Evolutionary conservation across 139 green algal genomes (phyloP), one percentile per base, ranked within the genome.

Genomic region (Eudorina sp.): DNA sequence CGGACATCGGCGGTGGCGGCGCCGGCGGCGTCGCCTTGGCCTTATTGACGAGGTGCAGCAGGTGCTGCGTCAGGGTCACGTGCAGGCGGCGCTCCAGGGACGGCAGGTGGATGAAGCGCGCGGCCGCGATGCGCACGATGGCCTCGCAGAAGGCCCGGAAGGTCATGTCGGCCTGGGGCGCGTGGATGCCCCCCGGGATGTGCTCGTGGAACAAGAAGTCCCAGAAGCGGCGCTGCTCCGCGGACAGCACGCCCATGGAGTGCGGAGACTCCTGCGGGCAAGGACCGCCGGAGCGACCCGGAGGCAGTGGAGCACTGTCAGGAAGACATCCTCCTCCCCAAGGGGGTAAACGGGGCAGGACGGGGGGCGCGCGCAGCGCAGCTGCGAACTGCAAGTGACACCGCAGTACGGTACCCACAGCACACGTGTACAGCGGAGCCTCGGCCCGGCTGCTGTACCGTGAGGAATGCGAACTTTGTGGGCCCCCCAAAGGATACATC

Each of bases 61-160:
- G 86, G 89, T 95, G 89, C 34, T 69, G 66, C 1, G 90, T 89
- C 41, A 96, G 86, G n/a, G 93, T 31, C 31, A 90, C 84, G 53
- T 95, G 91, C 68, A 96, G 23, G 34, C 93, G 90, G 43, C 86
- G 86, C 70, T 95, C 92, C 53, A 95, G 74, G 21, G 43, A 81
- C 4, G 90, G 89, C 70, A 95, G 70, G 41, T 90, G 83, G 21
- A 74, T 83, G 83, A 77, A 87, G 38, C 92, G 89, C 40, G 84
- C 25, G 4, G 92, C 78, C 19, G 92, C 89, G 23, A 93, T n/a
- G 5, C 94, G 89, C 69, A 95, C 92, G 23, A 95, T 60, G 0
- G 86, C 53, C 89, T 96, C 92, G 58, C 88, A 92, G n/a, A 96
- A 95, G 38, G 92, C 68, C 0, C 79, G 88, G 89, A 94, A 95